Evolutionary conservation across 1,139 yeast genomes (phyloP).

Genomic region (Blastobotrys illinoisensis): DNA sequence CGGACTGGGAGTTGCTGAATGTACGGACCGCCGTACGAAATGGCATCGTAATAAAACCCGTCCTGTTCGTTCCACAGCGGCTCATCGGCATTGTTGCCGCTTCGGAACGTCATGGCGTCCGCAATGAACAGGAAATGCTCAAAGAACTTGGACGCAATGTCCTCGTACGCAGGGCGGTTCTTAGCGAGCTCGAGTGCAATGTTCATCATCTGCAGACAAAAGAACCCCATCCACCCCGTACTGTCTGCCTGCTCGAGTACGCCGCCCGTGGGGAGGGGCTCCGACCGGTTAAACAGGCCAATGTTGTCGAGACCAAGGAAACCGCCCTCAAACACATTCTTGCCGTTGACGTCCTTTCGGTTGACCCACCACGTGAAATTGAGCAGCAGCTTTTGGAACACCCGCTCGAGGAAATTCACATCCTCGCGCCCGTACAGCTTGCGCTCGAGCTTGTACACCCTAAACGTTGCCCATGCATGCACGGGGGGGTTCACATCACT

Average conservation of each 20-base stretch:
- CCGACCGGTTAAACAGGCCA: slow-evolving; percentile 90
- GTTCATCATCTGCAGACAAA: slow-evolving; percentile 84
- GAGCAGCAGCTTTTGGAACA: slow-evolving; percentile 81
- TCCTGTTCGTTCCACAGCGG: slow-evolving; percentile 91
- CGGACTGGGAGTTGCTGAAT: slow-evolving; percentile 78
- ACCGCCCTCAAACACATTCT: slow-evolving; percentile 92
- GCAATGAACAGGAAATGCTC: slow-evolving; percentile 91
- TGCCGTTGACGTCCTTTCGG: slow-evolving; percentile 83
- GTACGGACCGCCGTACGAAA: slow-evolving; percentile 71
- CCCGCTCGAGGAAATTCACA: slow-evolving; percentile 78
- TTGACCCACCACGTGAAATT: slow-evolving; percentile 99
- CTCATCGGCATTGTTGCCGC: slow-evolving; percentile 45
- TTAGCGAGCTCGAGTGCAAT: slow-evolving; percentile 89
- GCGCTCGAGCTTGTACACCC: slow-evolving; percentile 85
- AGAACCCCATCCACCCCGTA: slow-evolving; percentile 98
- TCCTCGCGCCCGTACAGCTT: slow-evolving; percentile 82
- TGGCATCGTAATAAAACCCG: slow-evolving; percentile 87
- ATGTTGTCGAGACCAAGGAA: slow-evolving; percentile 91
- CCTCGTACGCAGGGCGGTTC: slow-evolving; percentile 83
- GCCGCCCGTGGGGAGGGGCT: slow-evolving; percentile 93
- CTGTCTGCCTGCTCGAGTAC: slow-evolving; percentile 91
- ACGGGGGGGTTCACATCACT: slow-evolving; percentile 96
- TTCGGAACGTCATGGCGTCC: slow-evolving; percentile 84
- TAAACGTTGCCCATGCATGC: slow-evolving; percentile 93
- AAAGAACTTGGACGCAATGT: slow-evolving; percentile 91